A percentile compares a stretch with the other conserved stretches of the same genome.
Evolutionary conservation across 805 yeast genomes (phyloP).

Genomic region (Pichia paraexigua): DNA sequence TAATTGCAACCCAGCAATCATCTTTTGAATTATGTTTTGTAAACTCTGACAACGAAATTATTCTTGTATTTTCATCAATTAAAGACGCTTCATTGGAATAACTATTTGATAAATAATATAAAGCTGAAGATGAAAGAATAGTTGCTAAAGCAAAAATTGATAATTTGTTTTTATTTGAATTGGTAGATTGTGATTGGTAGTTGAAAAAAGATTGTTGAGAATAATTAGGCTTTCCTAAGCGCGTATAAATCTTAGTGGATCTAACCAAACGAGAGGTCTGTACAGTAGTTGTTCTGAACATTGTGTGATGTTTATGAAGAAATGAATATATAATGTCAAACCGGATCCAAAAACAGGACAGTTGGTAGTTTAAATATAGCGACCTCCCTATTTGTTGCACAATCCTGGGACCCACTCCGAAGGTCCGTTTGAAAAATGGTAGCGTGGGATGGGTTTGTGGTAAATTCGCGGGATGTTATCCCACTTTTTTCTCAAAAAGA

Average conservation of each 20-base stretch:
- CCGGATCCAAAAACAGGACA: too few relatives aligned
- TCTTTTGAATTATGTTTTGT: conserved; percentile 46
- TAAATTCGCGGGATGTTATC: background rate
- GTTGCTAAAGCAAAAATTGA: background rate
- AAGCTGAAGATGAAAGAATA: background rate
- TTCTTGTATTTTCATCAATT: background rate
- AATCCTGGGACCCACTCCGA: background rate
- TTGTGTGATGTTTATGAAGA: background rate
- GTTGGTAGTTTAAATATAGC: background rate
- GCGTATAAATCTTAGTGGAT: background rate
- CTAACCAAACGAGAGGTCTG: background rate
- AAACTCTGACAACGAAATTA: conserved; percentile 32
- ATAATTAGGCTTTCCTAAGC: background rate
- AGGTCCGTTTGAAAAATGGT: background rate
- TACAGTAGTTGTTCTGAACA: background rate
- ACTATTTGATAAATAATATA: background rate
- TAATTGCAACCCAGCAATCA: conserved; percentile 81
- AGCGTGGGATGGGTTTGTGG: background rate
- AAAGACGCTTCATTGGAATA: conserved; percentile 6
- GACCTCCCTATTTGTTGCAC: background rate
- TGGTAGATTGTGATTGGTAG: background rate
- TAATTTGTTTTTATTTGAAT: background rate
- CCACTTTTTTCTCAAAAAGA: background rate
- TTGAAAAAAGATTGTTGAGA: background rate
- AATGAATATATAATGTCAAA: too few relatives aligned